These are phyloP conservation scores for Aspergillus fijiensis DNA, from an alignment of 2,329 filamentous ascomycete species.

Conservation along the genomic window DNA sequence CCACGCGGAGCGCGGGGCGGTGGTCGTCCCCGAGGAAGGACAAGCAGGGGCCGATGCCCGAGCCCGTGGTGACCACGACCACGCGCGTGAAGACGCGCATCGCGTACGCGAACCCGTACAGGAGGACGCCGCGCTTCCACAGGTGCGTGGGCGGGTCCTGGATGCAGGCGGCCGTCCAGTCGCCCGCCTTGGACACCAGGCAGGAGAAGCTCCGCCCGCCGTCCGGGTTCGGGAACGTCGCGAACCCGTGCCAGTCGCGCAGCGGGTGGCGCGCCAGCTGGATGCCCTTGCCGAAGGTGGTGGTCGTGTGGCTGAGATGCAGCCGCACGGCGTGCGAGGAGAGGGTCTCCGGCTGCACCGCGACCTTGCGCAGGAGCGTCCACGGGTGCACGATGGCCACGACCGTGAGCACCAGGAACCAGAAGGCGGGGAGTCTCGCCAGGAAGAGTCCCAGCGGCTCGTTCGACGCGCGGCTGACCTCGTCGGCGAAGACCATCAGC, in stretches of 20 bases:
- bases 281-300: slow-evolving; percentile 57
- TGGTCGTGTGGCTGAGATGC: slow-evolving; percentile 64
- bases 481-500: slow-evolving; percentile 55
- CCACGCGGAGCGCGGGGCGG: slow-evolving; percentile 53
- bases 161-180: slow-evolving; percentile 70
- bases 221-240: slow-evolving; percentile 64
- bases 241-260: slow-evolving; percentile 73
- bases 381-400: slow-evolving; percentile 69
- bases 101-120: slow-evolving; percentile 66
- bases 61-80: slow-evolving; percentile 69
- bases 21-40: slow-evolving; percentile 56
- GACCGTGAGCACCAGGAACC: slow-evolving; percentile 66
- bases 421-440: slow-evolving; percentile 57
- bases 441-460: slow-evolving; percentile 42
- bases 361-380: slow-evolving; percentile 67
- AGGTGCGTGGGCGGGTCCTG: slow-evolving; percentile 59
- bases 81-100: slow-evolving; percentile 65
- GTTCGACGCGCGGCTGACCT: slow-evolving; percentile 37
- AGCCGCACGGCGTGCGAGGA: slow-evolving; percentile 72
- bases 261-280: slow-evolving; percentile 64
- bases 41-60: slow-evolving; percentile 69
- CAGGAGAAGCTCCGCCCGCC: slow-evolving; percentile 61
- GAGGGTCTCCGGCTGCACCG: slow-evolving; percentile 64
- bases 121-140: slow-evolving; percentile 68
- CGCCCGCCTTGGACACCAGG: slow-evolving; percentile 70